Base-by-base conservation (phyloP, 2,329 filamentous ascomycete genomes). In the Penicillium sp. region DNA sequence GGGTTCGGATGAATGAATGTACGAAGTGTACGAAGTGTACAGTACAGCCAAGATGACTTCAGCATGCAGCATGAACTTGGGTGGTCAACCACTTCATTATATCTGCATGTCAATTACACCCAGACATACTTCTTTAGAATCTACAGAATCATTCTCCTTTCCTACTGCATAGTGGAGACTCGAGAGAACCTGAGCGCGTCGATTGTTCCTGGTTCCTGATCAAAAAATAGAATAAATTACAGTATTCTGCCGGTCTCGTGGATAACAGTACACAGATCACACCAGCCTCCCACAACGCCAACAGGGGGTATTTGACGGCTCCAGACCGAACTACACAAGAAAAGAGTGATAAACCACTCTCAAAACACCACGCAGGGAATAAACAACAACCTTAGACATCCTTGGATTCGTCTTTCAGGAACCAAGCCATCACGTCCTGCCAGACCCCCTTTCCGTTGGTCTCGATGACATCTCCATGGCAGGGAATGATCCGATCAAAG, bases 381-480 rank as follows among this genome's bases (percentile, higher is more conserved):
- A 13, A 16, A 44, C 24, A 41, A 21, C 16, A 49, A 39, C 34
- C 24, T 53, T 43, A 64, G 15, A 54, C 38, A 49, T 53, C 50
- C 49, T 70, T 70, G 51, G 69, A 67, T 44, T 70, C 49, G 10
- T 61, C 75, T 51, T 83, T 76, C 66, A 95, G 69, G 76, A 95
- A 89, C 91, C 92, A 96, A 64, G 82, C 81, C 73, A 95, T 90
- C 12, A 95, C 79, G 70, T 88, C 89, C 64, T 81, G 76, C 60
- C 93, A 95, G 15, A 89, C 77, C 10, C 81, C 81, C 79, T 95
- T 96, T 9, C 82, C 91, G 3, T 79, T 82, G 1, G 69, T 81
- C 70, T 94, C 87, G 60, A 97, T 85, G 15, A 89, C 86, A 74
- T 99, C 94, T 8, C 94, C 94, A 73, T 99, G 94, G 70, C 93